Percentiles rank a stretch among this genome's conserved stretches.
phyloP scores from a whole-genome alignment of 2,329 filamentous ascomycete species.

The Fusarium oxysporum region DNA sequence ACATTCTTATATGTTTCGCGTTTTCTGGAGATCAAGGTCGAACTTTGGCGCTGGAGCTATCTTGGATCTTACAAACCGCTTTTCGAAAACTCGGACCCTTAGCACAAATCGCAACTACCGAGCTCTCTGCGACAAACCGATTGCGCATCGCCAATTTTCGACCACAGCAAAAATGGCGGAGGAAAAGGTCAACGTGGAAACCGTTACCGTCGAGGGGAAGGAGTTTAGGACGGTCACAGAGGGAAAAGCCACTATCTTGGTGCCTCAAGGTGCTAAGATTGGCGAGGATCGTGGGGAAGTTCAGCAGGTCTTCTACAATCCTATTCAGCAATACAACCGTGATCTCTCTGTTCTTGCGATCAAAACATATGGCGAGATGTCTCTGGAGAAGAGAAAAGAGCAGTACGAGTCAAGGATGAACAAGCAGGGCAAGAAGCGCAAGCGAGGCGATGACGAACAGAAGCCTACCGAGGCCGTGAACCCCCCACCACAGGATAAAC shows the following conservation, averaged over 20 bases:
- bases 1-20: conserved; percentile 35
- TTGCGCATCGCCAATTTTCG: conserved; percentile 29
- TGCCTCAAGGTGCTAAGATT: conserved; percentile 59
- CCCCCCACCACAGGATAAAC: conserved; percentile 18
- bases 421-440: conserved; percentile 59
- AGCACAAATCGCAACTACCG: conserved; percentile 1
- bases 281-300: conserved; percentile 68
- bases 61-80: not conserved
- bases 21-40: conserved; percentile 28
- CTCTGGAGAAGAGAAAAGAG: conserved; percentile 59
- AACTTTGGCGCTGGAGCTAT: conserved; percentile 27
- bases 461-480: conserved; percentile 27
- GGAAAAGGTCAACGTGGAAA: conserved; percentile 34
- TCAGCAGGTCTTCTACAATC: conserved; percentile 96
- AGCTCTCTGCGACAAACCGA: conserved; percentile 5
- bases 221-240: conserved; percentile 65
- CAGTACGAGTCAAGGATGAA: conserved; percentile 56
- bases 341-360: conserved; percentile 94
- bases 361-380: conserved; percentile 83
- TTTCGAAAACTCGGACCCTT: not conserved
- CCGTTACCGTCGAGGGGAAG: conserved; percentile 56
- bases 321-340: conserved; percentile 98
- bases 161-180: conserved; percentile 39
- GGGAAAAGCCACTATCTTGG: conserved; percentile 68
- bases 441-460: conserved; percentile 56